Conservation (phyloP, 345 rosid species). For the Triadica sebifera region DNA sequence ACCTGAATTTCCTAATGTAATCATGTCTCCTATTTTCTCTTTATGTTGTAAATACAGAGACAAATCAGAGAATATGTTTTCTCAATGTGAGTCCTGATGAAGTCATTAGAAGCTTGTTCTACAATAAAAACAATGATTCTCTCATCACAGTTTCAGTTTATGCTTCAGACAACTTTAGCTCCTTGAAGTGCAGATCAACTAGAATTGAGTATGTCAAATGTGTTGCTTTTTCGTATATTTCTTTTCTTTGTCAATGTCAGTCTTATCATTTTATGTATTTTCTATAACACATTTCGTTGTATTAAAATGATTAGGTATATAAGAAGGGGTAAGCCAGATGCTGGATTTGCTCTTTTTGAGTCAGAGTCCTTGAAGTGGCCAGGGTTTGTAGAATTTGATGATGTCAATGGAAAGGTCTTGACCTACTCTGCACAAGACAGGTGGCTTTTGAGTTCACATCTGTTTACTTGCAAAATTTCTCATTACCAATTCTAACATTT, state of each 20-base stretch:
- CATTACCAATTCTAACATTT: slow-evolving; percentile 12
- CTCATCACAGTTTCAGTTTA: slow-evolving; percentile 96
- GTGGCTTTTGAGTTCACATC: slow-evolving; percentile 28
- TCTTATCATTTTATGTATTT: neutral
- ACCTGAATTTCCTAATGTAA: neutral
- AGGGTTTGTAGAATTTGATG: slow-evolving; percentile 99
- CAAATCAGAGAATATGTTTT: slow-evolving; percentile 80
- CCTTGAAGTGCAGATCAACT: slow-evolving; percentile 95
- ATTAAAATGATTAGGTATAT: slow-evolving; percentile 60
- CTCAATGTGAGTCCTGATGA: slow-evolving; percentile 89
- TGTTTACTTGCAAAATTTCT: slow-evolving; percentile 17
- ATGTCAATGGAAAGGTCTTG: slow-evolving; percentile 92
- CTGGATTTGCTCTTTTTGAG: slow-evolving; percentile 91
- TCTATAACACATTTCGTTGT: neutral
- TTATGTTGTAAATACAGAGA: slow-evolving; percentile 48
- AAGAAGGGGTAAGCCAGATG: slow-evolving; percentile 87
- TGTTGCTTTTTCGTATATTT: neutral
- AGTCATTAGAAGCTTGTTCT: slow-evolving; percentile 84
- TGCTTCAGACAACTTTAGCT: slow-evolving; percentile 91
- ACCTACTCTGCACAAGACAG: slow-evolving; percentile 96
- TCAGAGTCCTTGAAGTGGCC: slow-evolving; percentile 99
- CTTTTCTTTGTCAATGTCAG: slow-evolving; percentile 2
- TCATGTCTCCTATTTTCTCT: neutral
- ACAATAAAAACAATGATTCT: slow-evolving; percentile 93
- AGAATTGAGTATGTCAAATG: slow-evolving; percentile 64